Percentiles rank a stretch among this genome's conserved stretches.
Evolutionary conservation across 2,329 filamentous ascomycete species (phyloP).

Genomic region (Trichoderma pleuroti): DNA sequence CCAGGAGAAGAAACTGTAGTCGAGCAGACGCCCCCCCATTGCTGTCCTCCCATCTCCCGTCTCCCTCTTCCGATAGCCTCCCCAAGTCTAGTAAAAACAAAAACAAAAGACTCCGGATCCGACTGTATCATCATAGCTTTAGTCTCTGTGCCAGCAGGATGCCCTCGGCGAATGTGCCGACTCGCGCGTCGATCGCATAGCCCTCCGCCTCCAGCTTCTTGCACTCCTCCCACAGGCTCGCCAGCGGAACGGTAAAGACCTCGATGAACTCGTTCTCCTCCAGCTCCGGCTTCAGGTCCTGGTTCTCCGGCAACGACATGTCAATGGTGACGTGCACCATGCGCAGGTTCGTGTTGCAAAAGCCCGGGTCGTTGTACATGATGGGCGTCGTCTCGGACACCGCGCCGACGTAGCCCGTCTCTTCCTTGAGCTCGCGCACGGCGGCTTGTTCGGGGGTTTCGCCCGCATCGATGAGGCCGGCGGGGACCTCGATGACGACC

Average conservation of each 20-base stretch:
- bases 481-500: conserved; percentile 61
- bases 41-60: not conserved
- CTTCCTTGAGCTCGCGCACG: conserved; percentile 61
- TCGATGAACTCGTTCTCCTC: conserved; percentile 84
- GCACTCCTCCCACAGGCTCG: conserved; percentile 62
- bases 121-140: conserved; percentile 34
- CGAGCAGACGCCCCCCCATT: not conserved
- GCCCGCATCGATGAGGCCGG: conserved; percentile 59
- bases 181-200: conserved; percentile 74
- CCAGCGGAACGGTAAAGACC: conserved; percentile 66
- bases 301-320: conserved; percentile 64
- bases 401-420: conserved; percentile 62
- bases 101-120: not conserved
- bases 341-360: conserved; percentile 63
- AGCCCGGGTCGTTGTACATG: conserved; percentile 65
- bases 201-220: conserved; percentile 65
- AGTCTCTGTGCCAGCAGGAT: conserved; percentile 66
- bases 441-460: conserved; percentile 61
- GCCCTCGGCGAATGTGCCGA: conserved; percentile 74
- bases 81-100: not conserved
- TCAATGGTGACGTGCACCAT: conserved; percentile 74
- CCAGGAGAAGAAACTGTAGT: conserved; percentile 43
- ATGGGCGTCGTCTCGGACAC: conserved; percentile 57
- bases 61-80: not conserved
- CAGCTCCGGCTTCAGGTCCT: conserved; percentile 63